phyloP scores from a whole-genome alignment of 306 rosid genomes.

The Alnus rubra region DNA sequence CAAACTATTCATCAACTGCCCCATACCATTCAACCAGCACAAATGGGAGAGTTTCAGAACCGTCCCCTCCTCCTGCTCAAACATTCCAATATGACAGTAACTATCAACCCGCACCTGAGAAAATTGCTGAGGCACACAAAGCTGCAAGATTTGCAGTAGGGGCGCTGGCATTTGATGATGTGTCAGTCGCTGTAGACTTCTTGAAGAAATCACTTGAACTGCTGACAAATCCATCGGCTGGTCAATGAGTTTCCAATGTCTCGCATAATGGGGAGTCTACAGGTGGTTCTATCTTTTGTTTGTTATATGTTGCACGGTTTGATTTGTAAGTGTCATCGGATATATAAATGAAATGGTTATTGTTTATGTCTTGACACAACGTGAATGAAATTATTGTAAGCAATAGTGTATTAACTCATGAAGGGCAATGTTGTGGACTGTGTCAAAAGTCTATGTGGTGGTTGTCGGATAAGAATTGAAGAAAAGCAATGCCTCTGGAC shows the following conservation, averaged over 20 bases:
- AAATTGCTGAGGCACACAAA: slow-evolving; percentile 95
- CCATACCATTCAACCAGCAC: slow-evolving; percentile 50
- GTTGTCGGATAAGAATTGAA: neutral
- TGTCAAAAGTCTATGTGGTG: neutral
- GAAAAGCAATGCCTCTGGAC: neutral
- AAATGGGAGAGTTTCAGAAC: slow-evolving; percentile 56
- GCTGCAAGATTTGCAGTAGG: slow-evolving; percentile 99
- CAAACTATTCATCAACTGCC: slow-evolving; percentile 48
- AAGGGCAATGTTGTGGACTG: neutral
- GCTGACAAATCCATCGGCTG: slow-evolving; percentile 85
- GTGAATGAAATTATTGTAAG: neutral
- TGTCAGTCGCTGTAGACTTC: slow-evolving; percentile 77
- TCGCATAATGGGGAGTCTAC: slow-evolving; percentile 18
- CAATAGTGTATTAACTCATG: neutral
- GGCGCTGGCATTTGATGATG: slow-evolving; percentile 97
- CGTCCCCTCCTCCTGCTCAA: slow-evolving; percentile 46
- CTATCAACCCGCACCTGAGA: slow-evolving; percentile 86
- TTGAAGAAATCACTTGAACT: slow-evolving; percentile 86
- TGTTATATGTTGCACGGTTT: slow-evolving; percentile 14
- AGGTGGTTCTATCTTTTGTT: slow-evolving; percentile 24
- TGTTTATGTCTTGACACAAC: neutral
- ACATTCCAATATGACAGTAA: slow-evolving; percentile 71
- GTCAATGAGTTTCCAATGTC: slow-evolving; percentile 32
- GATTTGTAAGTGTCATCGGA: slow-evolving; percentile 37
- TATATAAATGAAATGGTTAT: slow-evolving; percentile 3